Percentiles rank a stretch among this genome's conserved stretches.
phyloP scores from a whole-genome alignment of 2,329 filamentous ascomycete species.

The Aspergillus oerlinghausenensis region DNA sequence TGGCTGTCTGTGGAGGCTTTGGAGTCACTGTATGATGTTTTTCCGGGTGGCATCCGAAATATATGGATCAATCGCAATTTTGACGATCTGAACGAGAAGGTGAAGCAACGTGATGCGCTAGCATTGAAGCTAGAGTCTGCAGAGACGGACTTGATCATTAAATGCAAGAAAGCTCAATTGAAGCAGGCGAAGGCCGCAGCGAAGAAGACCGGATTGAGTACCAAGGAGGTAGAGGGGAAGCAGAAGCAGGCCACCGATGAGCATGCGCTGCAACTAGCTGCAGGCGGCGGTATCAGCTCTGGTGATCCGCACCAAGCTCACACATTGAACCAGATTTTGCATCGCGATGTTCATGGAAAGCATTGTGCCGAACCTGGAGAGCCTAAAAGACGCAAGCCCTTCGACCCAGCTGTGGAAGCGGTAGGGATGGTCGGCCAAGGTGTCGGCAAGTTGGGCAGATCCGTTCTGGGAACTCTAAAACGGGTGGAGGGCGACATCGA shows the following conservation, averaged over 20 bases:
- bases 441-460: slow-evolving; percentile 42
- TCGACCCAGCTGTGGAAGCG: slow-evolving; percentile 47
- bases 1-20: slow-evolving; percentile 85
- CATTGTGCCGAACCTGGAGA: slow-evolving; percentile 11
- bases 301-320: slow-evolving; percentile 56
- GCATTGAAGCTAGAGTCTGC: slow-evolving; percentile 71
- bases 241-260: slow-evolving; percentile 50
- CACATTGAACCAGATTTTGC: slow-evolving; percentile 44
- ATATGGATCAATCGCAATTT: slow-evolving; percentile 95
- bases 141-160: slow-evolving; percentile 77
- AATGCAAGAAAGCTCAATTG: slow-evolving; percentile 73
- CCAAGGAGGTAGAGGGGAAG: slow-evolving; percentile 34
- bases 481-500: slow-evolving; percentile 37
- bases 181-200: slow-evolving; percentile 61
- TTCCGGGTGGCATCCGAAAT: slow-evolving; percentile 89
- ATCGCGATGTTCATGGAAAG: slow-evolving; percentile 18
- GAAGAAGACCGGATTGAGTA: slow-evolving; percentile 55
- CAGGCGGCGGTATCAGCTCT: slow-evolving; percentile 50
- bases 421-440: slow-evolving; percentile 51
- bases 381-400: slow-evolving; percentile 19
- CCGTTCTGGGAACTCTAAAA: slow-evolving; percentile 41
- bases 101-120: slow-evolving; percentile 67
- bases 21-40: slow-evolving; percentile 84
- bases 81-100: slow-evolving; percentile 76
- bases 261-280: slow-evolving; percentile 40